Conservation (phyloP, 768 basidiomycete genomes). For the Hypsizygus marmoreus region DNA sequence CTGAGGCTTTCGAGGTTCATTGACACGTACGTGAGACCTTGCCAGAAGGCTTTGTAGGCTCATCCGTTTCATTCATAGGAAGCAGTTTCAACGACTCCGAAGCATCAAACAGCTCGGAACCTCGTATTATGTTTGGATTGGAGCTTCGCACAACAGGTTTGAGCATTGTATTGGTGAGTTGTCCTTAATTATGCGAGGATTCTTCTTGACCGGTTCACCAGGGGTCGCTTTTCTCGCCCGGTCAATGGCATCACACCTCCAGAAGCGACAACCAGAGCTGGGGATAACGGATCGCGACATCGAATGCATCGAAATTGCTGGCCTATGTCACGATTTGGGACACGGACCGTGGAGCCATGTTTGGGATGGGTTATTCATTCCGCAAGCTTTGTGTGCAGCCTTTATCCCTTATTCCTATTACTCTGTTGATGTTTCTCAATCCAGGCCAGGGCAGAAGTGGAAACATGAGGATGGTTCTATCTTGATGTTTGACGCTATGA, state of each 20-base stretch:
- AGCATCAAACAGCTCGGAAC: conserved; percentile 81
- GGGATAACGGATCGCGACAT: conserved; percentile 72
- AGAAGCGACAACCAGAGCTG: conserved; percentile 58
- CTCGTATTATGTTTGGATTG: conserved; percentile 73
- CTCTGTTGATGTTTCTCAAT: background rate
- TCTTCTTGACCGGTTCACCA: conserved; percentile 26
- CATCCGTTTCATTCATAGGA: conserved; percentile 36
- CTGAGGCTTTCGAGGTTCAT: conserved; percentile 47
- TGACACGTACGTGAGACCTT: conserved; percentile 57
- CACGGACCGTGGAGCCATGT: conserved; percentile 89
- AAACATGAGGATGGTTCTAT: conserved; percentile 79
- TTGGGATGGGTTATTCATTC: conserved; percentile 78
- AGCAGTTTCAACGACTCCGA: conserved; percentile 77
- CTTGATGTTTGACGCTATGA: conserved; percentile 77
- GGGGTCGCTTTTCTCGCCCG: conserved; percentile 78
- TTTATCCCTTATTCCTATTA: background rate
- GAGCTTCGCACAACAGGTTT: conserved; percentile 80
- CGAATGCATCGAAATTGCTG: conserved; percentile 77
- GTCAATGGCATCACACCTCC: conserved; percentile 58
- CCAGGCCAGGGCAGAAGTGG: conserved; percentile 58
- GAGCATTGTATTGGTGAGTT: conserved; percentile 78
- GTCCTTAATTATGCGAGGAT: conserved; percentile 2
- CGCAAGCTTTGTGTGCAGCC: conserved; percentile 56
- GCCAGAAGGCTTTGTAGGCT: background rate
- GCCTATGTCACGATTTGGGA: conserved; percentile 82